A percentile compares a stretch with the other conserved stretches of the same genome.
These are phyloP conservation scores for Fusarium transvaalense DNA, from an alignment of 2,329 filamentous ascomycete species.

Conservation along the genomic window DNA sequence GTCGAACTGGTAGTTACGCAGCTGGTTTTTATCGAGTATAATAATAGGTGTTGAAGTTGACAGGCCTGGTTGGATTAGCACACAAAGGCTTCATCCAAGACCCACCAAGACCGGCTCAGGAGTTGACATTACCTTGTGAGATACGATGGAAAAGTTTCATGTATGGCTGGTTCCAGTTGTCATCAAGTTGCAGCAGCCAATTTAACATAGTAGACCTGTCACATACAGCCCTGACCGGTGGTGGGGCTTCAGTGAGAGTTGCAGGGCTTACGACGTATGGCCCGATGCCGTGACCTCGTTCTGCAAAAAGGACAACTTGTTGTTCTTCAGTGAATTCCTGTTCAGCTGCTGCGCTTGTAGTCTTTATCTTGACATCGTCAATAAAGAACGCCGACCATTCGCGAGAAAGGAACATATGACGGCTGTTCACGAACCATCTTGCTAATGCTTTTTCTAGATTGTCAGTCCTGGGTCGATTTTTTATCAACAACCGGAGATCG, in stretches of 20 bases:
- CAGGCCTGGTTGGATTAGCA: background rate
- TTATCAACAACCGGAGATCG: background rate
- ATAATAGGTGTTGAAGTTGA: background rate
- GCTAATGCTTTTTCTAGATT: background rate
- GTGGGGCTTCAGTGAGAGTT: background rate
- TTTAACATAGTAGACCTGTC: background rate
- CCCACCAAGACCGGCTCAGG: too few species aligned
- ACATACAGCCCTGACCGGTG: background rate
- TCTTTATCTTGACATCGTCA: background rate
- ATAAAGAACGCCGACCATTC: conserved; percentile 1
- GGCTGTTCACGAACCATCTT: background rate
- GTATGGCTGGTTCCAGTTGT: background rate
- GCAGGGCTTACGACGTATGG: background rate
- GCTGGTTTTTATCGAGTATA: background rate
- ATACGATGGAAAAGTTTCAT: conserved; percentile 10
- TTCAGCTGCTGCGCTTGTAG: background rate
- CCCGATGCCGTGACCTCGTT: background rate
- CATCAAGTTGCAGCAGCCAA: conserved; percentile 1
- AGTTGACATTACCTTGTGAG: background rate
- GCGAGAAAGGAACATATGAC: background rate
- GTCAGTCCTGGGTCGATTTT: background rate
- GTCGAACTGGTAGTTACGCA: background rate
- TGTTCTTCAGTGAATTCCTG: background rate
- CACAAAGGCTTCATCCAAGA: background rate
- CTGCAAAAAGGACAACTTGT: background rate